Base-by-base conservation (phyloP, 2,329 filamentous ascomycete species). In the Cordyceps sp. region DNA sequence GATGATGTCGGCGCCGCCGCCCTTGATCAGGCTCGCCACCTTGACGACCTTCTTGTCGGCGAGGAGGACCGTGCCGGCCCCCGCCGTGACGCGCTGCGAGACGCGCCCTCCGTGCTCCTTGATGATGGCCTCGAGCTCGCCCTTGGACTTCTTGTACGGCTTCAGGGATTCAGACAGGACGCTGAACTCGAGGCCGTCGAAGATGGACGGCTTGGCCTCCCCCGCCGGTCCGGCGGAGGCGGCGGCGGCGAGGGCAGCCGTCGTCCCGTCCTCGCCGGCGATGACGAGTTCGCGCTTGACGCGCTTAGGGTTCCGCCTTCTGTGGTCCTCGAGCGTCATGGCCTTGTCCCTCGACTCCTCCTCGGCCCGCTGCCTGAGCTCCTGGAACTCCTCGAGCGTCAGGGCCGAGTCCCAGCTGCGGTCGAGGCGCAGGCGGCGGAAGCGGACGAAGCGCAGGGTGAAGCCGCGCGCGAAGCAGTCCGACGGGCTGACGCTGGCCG, bases 361-460 rank as follows among this genome's bases (percentile, higher is more conserved):
- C 37, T 90, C 78, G 1, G 73, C 75, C 15, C 69, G 68, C 6
- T 61, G 60, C 40, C 80, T 78, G 13, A 94, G 56, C 7, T 77
- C 68, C 14, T 76, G 55, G 44, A 94, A 93, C 29, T 85, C 81
- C 29, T 82, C 70, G 2, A 83, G 59, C 1, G 81, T 81, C 3
- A 96, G 61, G 0, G 83, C 82, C 22, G 73, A 72, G 30, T 80
- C 66, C 88, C 90, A 98, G 34, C 67, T 62, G 42, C 86, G 84
- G 52, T 96, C 90, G n/a, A 69, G 64, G 4, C 85, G 72, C 6
- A 96, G 57, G 23, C 66, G 69, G 39, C 84, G 84, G 54, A 96
- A 93, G 1, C 90, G 75, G 2, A 90, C 90, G 44, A 98, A 98
- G 1, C 90, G 76, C 25, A 98, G 58, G 0, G 90, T 96, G 37